phyloP scores from a whole-genome alignment of 345 rosid species.

The Tarenaya hassleriana region DNA sequence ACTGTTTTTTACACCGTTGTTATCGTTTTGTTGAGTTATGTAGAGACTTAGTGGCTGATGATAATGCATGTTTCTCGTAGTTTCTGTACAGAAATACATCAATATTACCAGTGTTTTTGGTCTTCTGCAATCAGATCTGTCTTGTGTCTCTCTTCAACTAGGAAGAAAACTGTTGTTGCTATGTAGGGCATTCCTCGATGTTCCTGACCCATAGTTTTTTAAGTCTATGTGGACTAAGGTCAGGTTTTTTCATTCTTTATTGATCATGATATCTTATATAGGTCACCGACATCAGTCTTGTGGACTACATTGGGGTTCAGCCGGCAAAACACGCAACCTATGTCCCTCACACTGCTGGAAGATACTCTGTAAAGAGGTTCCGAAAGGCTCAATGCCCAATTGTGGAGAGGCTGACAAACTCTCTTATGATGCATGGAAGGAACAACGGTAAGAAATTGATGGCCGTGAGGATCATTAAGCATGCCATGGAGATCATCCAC shows the following conservation, averaged over 20 bases:
- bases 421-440: slow-evolving; percentile 83
- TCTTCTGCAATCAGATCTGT: too few relatives aligned
- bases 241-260: background rate
- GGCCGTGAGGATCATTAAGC: slow-evolving; percentile 67
- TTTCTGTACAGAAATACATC: too few relatives aligned
- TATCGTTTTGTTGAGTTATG: too few relatives aligned
- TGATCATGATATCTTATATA: slow-evolving; percentile 11
- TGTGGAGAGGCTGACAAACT: slow-evolving; percentile 78
- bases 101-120: too few relatives aligned
- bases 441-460: slow-evolving; percentile 76
- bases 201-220: background rate
- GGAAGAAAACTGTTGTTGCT: too few relatives aligned
- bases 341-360: slow-evolving; percentile 79
- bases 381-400: slow-evolving; percentile 87
- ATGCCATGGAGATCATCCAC: slow-evolving; percentile 80
- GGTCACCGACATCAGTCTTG: slow-evolving; percentile 56
- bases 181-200: background rate
- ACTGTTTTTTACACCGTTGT: too few relatives aligned
- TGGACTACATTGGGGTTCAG: slow-evolving; percentile 55
- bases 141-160: too few relatives aligned
- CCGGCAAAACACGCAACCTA: slow-evolving; percentile 64
- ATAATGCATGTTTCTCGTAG: too few relatives aligned
- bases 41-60: too few relatives aligned
- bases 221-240: background rate
- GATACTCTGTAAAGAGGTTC: slow-evolving; percentile 80